These are phyloP conservation scores for Ceratocystis cacaofunesta DNA, from an alignment of 2,329 filamentous ascomycete species.

Conservation along the genomic window DNA sequence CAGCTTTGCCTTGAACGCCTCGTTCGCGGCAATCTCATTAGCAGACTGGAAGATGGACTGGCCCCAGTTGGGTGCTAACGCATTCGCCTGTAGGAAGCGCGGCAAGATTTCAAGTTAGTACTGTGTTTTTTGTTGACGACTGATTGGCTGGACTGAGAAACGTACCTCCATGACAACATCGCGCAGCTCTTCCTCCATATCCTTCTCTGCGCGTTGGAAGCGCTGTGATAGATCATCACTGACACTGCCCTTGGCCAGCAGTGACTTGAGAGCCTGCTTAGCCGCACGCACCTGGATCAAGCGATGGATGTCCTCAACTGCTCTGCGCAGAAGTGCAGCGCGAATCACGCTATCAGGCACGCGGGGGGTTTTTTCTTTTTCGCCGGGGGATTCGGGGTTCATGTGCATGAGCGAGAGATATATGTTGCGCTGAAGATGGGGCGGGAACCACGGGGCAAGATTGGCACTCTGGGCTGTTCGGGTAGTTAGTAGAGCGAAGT, in stretches of 20 bases:
- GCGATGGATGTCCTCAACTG: slow-evolving; percentile 82
- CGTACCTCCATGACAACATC: slow-evolving; percentile 85
- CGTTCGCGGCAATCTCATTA: slow-evolving; percentile 87
- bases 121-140: background rate
- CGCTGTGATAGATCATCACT: slow-evolving; percentile 93
- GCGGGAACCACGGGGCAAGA: slow-evolving; percentile 85
- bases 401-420: slow-evolving; percentile 87
- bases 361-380: slow-evolving; percentile 57
- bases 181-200: slow-evolving; percentile 89
- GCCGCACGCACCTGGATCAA: slow-evolving; percentile 77
- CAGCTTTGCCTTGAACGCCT: slow-evolving; percentile 56
- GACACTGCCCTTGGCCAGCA: slow-evolving; percentile 81
- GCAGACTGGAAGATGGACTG: slow-evolving; percentile 93
- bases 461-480: slow-evolving; percentile 57
- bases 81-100: slow-evolving; percentile 59
- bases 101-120: background rate
- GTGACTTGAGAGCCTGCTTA: slow-evolving; percentile 70
- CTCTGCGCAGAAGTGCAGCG: slow-evolving; percentile 74
- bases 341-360: slow-evolving; percentile 75
- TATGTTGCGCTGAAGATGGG: slow-evolving; percentile 82
- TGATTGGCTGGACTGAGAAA: background rate
- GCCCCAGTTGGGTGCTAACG: slow-evolving; percentile 76
- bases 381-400: slow-evolving; percentile 42
- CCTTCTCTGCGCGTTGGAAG: slow-evolving; percentile 82
- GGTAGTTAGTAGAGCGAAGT: slow-evolving; percentile 13